These are phyloP conservation scores for Stygiomarasmius scandens DNA, from an alignment of 1,284 basidiomycete species.

Conservation along the genomic window DNA sequence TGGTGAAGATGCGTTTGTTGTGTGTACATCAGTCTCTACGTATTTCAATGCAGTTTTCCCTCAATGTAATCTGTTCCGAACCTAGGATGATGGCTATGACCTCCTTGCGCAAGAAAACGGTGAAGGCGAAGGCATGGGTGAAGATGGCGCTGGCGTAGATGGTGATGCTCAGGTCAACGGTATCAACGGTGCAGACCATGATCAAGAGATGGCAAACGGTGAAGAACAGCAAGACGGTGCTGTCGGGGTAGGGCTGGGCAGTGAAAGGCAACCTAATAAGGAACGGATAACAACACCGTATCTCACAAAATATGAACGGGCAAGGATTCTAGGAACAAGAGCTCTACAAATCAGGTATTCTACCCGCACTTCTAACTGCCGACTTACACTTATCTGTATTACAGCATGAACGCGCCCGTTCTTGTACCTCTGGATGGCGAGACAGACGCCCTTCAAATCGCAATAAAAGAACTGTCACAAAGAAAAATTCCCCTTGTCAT, in stretches of 20 bases:
- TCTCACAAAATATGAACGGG: slow-evolving; percentile 98
- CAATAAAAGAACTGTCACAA: slow-evolving; percentile 94
- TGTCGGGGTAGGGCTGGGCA: slow-evolving; percentile 51
- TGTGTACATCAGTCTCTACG: slow-evolving; percentile 48
- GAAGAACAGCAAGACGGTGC: slow-evolving; percentile 42
- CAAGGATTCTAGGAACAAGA: slow-evolving; percentile 95
- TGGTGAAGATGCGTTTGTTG: slow-evolving; percentile 56
- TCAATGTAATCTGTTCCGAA: slow-evolving; percentile 27
- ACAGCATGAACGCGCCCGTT: slow-evolving; percentile 96
- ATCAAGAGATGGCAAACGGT: slow-evolving; percentile 63
- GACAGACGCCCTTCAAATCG: slow-evolving; percentile 94
- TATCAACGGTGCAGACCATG: slow-evolving; percentile 57
- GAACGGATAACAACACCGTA: slow-evolving; percentile 96
- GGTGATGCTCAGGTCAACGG: slow-evolving; percentile 55
- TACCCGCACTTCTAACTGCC: slow-evolving; percentile 7
- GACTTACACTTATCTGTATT: slow-evolving; percentile 9
- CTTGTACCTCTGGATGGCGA: slow-evolving; percentile 93
- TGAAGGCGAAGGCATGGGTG: slow-evolving; percentile 56
- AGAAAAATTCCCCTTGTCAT: slow-evolving; percentile 96
- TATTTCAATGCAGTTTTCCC: slow-evolving; percentile 13
- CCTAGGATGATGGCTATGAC: slow-evolving; percentile 72
- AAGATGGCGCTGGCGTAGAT: slow-evolving; percentile 48
- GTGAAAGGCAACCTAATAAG: slow-evolving; percentile 88
- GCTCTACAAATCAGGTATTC: slow-evolving; percentile 98
- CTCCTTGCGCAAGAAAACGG: slow-evolving; percentile 58